Percentiles rank a stretch among this genome's conserved stretches.
Conservation (phyloP, 306 rosid genomes). For the Glycine soja region DNA sequence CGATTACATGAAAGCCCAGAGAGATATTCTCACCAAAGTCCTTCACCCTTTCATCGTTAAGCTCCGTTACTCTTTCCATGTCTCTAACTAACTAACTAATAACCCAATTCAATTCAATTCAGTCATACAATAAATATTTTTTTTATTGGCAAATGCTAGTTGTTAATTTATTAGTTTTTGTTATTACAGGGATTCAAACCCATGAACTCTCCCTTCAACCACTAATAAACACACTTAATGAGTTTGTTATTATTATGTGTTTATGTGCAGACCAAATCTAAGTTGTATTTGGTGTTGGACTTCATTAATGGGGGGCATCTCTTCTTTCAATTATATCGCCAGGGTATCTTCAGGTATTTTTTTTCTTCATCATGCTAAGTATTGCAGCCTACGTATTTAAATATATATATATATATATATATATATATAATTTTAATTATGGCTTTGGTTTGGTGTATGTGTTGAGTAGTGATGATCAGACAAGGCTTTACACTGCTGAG, state of each 20-base stretch:
- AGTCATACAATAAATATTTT: neutral
- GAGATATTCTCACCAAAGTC: conserved; percentile 93
- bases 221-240: neutral
- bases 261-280: conserved; percentile 75
- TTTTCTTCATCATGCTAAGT: neutral
- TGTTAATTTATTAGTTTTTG: no score
- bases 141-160: no score
- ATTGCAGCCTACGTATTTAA: conserved; percentile 1
- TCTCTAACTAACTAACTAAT: neutral
- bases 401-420: neutral
- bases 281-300: conserved; percentile 90
- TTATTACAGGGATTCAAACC: no score
- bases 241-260: neutral
- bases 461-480: conserved; percentile 94
- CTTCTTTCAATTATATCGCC: conserved; percentile 86
- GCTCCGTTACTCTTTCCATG: conserved; percentile 93
- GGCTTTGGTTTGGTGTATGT: conserved; percentile 46
- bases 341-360: conserved; percentile 85
- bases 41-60: conserved; percentile 89
- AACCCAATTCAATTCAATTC: neutral
- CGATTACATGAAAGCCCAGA: conserved; percentile 94
- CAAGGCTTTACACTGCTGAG: conserved; percentile 93
- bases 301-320: conserved; percentile 96
- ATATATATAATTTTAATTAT: conserved; percentile 46
- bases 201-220: no score